Base-by-base conservation (phyloP, 2,329 filamentous ascomycete species). In the Beauveria rudraprayagi region DNA sequence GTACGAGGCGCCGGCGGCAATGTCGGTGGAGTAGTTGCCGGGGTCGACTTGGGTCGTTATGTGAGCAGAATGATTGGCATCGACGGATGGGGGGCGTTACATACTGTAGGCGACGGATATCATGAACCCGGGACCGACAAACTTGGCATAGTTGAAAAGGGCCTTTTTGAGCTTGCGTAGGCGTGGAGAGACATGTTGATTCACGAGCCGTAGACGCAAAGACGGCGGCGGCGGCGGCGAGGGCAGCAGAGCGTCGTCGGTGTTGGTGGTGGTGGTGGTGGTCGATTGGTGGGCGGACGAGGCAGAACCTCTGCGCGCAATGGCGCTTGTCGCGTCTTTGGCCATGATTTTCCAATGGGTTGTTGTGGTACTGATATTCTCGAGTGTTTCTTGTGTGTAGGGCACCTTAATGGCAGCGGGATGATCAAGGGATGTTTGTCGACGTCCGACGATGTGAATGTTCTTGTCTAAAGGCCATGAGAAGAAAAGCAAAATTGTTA, bases 11-110 rank as follows among this genome's bases (percentile, higher is more conserved):
- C 87, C 87, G 51, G 87, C 87, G 8, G 85, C 82, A 53, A 89
- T 83, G 70, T 87, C 87, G 22, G 87, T 90, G 1, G 87, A 80
- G 69, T 90, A 90, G 71, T 90, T 90, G 62, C 85, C 85, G 56
- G 79, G 82, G 63, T 84, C 82, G 65, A 84, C 78, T n/a, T n/a
- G n/a, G n/a, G n/a, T n/a, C n/a, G n/a, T n/a, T n/a, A n/a, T n/a
- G n/a, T n/a, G n/a, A n/a, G n/a, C n/a, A n/a, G n/a, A n/a, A n/a
- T n/a, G n/a, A n/a, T n/a, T n/a, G n/a, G n/a, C n/a, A n/a, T n/a
- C n/a, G n/a, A n/a, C n/a, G n/a, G n/a, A n/a, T n/a, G n/a, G n/a
- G n/a, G n/a, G n/a, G n/a, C n/a, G n/a, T n/a, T n/a, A n/a, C n/a
- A n/a, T n/a, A 81, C 79, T 84, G 70, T 84, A 84, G 2, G 82